phyloP scores from a whole-genome alignment of 2,329 filamentous ascomycete species.

The Penicillium concentricum region DNA sequence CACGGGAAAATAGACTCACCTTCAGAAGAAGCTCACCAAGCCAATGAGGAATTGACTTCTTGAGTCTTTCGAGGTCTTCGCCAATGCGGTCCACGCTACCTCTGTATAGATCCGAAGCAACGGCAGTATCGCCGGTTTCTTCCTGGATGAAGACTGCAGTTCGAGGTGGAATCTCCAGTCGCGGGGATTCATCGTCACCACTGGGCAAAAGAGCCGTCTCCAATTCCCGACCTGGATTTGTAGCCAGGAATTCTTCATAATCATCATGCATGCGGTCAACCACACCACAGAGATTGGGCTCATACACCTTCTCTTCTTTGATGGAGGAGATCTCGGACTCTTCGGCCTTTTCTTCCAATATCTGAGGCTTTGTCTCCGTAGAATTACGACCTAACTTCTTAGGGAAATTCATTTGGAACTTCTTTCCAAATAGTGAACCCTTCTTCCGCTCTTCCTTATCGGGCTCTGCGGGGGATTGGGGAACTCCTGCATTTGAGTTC shows the following conservation, averaged over 20 bases:
- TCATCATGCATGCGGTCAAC: constrained; percentile 47
- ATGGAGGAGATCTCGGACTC: constrained; percentile 54
- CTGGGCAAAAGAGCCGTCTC: constrained; percentile 44
- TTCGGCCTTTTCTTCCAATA: constrained; percentile 70
- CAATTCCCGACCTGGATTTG: constrained; percentile 39
- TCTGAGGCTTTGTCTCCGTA: constrained; percentile 67
- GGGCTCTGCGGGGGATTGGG: constrained; percentile 54
- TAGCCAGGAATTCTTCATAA: constrained; percentile 45
- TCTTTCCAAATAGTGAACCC: constrained; percentile 71
- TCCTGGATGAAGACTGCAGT: constrained; percentile 66
- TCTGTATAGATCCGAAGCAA: constrained; percentile 81
- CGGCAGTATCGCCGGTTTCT: constrained; percentile 61
- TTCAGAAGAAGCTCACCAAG: constrained; percentile 80
- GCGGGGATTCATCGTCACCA: constrained; percentile 46
- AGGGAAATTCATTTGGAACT: constrained; percentile 72
- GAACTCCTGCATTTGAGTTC: constrained; percentile 44
- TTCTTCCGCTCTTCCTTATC: constrained; percentile 63
- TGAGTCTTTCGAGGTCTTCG: constrained; percentile 75
- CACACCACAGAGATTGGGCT: constrained; percentile 48
- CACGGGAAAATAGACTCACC: constrained; percentile 43
- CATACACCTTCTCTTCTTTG: constrained; percentile 47
- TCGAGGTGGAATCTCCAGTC: constrained; percentile 44
- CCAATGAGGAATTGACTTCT: constrained; percentile 87
- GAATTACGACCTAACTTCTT: constrained; percentile 77
- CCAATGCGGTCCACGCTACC: constrained; percentile 79